Evolutionary conservation across 306 rosid genomes (phyloP).

Genomic region (Aeschynomene evenia): DNA sequence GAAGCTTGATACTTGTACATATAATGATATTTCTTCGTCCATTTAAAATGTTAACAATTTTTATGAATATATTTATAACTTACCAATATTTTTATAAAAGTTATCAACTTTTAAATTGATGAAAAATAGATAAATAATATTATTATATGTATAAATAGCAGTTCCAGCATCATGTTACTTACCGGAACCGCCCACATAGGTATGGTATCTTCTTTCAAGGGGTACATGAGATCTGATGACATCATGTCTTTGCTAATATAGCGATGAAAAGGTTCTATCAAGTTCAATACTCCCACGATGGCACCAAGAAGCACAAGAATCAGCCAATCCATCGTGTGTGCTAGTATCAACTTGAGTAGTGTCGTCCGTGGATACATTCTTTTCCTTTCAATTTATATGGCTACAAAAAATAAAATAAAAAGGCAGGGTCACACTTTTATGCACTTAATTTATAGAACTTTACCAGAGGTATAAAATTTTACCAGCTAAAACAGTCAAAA

Average conservation of each 20-base stretch:
- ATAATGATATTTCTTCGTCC: too few relatives aligned
- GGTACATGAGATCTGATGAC: conserved; percentile 36
- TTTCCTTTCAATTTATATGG: neutral
- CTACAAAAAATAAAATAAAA: conserved; percentile 28
- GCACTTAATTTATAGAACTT: too few relatives aligned
- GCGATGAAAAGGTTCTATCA: conserved; percentile 54
- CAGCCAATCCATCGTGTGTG: conserved; percentile 48
- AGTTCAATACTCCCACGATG: conserved; percentile 30
- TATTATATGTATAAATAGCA: too few relatives aligned
- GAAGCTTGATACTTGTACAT: too few relatives aligned
- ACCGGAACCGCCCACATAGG: conserved; percentile 60
- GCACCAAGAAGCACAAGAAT: conserved; percentile 41
- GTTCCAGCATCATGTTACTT: conserved; percentile 13
- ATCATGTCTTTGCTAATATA: conserved; percentile 49
- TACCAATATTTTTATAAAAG: too few relatives aligned
- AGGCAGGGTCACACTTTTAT: neutral
- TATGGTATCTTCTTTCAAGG: conserved; percentile 39
- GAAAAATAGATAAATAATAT: too few relatives aligned
- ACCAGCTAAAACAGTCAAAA: too few relatives aligned
- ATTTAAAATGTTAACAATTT: too few relatives aligned
- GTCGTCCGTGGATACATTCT: conserved; percentile 33
- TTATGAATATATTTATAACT: too few relatives aligned
- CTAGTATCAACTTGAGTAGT: conserved; percentile 33
- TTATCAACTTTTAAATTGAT: too few relatives aligned
- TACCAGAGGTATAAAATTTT: too few relatives aligned